phyloP scores from a whole-genome alignment of 257 asterid genomes.

The Solanum raphanifolium region DNA sequence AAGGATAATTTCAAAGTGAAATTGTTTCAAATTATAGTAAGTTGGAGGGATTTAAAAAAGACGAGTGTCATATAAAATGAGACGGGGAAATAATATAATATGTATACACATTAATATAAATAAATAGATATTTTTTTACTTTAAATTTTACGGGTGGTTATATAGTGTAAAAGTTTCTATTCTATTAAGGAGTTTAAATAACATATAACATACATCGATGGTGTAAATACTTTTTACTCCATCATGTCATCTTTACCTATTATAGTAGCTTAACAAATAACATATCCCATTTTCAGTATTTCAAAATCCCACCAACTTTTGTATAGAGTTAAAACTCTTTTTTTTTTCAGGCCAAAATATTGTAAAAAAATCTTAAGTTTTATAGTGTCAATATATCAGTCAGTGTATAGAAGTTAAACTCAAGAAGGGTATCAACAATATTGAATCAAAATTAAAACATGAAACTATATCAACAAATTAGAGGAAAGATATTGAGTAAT shows the following conservation, averaged over 20 bases:
- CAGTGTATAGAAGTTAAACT: background rate
- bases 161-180: background rate
- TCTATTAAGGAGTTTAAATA: background rate
- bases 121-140: background rate
- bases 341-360: too few relatives aligned
- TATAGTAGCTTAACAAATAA: background rate
- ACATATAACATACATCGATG: background rate
- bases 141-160: background rate
- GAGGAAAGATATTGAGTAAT: background rate
- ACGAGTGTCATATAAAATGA: too few relatives aligned
- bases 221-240: background rate
- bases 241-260: background rate
- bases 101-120: too few relatives aligned
- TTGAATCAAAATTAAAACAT: background rate
- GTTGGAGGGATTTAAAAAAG: too few relatives aligned
- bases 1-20: too few relatives aligned
- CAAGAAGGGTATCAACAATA: background rate
- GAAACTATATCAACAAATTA: background rate
- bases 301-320: background rate
- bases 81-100: too few relatives aligned
- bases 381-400: background rate
- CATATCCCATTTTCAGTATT: background rate
- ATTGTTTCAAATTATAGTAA: too few relatives aligned
- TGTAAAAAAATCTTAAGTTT: too few relatives aligned
- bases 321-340: background rate